These are phyloP conservation scores for Raphanus sativus DNA, from an alignment of 345 rosid genomes.

Conservation along the genomic window DNA sequence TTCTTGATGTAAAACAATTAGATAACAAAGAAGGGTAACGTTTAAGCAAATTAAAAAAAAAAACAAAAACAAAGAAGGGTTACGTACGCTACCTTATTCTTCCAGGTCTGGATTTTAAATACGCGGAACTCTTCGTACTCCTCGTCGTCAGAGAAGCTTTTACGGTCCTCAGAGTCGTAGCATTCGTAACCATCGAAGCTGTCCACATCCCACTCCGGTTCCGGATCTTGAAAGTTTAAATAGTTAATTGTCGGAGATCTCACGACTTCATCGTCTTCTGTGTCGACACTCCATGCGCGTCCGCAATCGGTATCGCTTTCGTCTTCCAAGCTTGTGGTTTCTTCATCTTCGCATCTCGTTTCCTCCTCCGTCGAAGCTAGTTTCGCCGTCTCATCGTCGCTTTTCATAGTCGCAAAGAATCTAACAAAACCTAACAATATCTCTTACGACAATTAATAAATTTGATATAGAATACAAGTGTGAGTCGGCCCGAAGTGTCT, in stretches of 20 bases:
- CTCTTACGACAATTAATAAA: neutral
- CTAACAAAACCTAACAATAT: neutral
- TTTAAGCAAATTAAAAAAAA: too few relatives aligned
- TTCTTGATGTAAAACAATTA: neutral
- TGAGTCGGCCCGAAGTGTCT: neutral
- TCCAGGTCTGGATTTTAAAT: neutral
- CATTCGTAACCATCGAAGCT: conserved; percentile 15
- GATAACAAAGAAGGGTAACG: neutral
- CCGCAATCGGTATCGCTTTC: neutral
- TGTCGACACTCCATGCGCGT: neutral
- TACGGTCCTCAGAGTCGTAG: neutral
- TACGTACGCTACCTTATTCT: neutral
- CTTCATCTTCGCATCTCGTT: neutral
- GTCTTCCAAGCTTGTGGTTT: neutral
- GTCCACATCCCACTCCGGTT: conserved; percentile 25
- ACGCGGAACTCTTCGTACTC: neutral
- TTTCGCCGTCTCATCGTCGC: neutral
- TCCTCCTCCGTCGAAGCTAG: neutral
- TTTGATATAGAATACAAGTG: neutral
- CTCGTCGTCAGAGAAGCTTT: neutral
- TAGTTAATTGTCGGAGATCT: neutral
- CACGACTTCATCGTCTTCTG: neutral
- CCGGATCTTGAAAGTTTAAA: neutral
- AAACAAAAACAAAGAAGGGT: neutral
- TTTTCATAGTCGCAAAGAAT: neutral